These are phyloP conservation scores for Xerocomus brunneocitrinus DNA, from an alignment of 768 basidiomycete genomes.

Conservation along the genomic window DNA sequence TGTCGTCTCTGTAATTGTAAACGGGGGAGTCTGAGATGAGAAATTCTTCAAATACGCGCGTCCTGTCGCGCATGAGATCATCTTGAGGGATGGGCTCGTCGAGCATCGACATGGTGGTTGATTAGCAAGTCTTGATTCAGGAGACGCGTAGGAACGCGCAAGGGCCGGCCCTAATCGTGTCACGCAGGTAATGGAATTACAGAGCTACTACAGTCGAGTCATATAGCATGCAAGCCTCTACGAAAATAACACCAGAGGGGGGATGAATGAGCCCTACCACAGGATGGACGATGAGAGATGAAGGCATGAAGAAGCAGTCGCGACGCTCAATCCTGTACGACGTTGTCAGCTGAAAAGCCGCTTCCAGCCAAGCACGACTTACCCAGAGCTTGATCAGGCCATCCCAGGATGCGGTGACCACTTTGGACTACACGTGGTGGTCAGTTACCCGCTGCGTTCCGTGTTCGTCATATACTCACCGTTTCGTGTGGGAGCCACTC, in stretches of 20 bases:
- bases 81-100: conserved; percentile 60
- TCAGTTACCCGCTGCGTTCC: conserved; percentile 6
- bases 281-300: too few relatives aligned
- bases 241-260: too few relatives aligned
- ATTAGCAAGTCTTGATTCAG: background rate
- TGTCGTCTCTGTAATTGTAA: conserved; percentile 83
- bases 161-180: conserved; percentile 32
- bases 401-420: conserved; percentile 97
- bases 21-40: conserved; percentile 60
- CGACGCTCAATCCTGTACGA: conserved; percentile 28
- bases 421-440: conserved; percentile 67
- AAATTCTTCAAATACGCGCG: conserved; percentile 80
- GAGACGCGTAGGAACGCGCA: conserved; percentile 19
- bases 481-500: conserved; percentile 98
- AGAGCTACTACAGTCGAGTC: too few relatives aligned
- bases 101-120: conserved; percentile 31
- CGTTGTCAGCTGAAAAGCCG: conserved; percentile 1
- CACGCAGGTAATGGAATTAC: background rate
- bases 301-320: too few relatives aligned
- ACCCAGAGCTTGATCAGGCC: conserved; percentile 98
- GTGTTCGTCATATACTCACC: conserved; percentile 46
- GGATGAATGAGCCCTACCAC: too few relatives aligned
- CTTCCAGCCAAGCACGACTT: conserved; percentile 26
- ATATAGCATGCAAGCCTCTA: too few relatives aligned
- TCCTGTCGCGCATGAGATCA: conserved; percentile 73